Base-by-base conservation (phyloP, 495 filamentous ascomycete species). In the Penicillium longicatenatum region DNA sequence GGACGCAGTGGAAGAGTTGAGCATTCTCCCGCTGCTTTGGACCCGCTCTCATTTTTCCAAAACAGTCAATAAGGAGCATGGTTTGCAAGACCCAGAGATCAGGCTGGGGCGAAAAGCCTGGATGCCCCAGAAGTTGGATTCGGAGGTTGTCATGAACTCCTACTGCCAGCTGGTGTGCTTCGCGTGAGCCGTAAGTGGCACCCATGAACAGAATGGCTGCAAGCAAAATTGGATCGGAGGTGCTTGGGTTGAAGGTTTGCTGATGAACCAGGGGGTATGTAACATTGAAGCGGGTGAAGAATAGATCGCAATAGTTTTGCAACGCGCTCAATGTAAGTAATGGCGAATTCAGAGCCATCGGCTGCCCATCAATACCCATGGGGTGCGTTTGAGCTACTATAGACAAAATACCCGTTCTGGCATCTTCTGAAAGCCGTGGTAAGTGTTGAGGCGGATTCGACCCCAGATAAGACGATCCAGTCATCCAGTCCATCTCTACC, bases 21-120 rank as follows among this genome's bases (percentile, higher is more conserved):
- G 77, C 78, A 51, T 74, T 75, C 44, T 85, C 82, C 52, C 82
- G 74, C 60, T 86, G 81, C 31, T 79, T 77, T 19, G 78, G 78
- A 0, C 82, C 82, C 1, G 81, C 81, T 52, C 80, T 69, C 52
- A 76, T 79, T 62, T 84, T 84, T 17, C 83, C 82, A 60, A 84
- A 85, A 33, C 81, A 82, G 56, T 84, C 81, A 19, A 84, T 79
- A n/a, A 86, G 66, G 50, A 85, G 68, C 61, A 84, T 80, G 2
- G 80, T 78, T 54, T 85, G 82, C 2, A 84, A 64, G 17, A 81
- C 75, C 80, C 81, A 83, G 0, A 83, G 72, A 6, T 75, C 72
- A 6, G 79, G 80, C 47, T 77, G 74, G 0, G 81, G 65, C 16
- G 69, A 76, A 54, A 82, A 84, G 19, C 71, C 73, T 9, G 61